Evolutionary conservation across 495 filamentous ascomycete genomes (phyloP).

Genomic region (Umbilicaria muhlenbergii): DNA sequence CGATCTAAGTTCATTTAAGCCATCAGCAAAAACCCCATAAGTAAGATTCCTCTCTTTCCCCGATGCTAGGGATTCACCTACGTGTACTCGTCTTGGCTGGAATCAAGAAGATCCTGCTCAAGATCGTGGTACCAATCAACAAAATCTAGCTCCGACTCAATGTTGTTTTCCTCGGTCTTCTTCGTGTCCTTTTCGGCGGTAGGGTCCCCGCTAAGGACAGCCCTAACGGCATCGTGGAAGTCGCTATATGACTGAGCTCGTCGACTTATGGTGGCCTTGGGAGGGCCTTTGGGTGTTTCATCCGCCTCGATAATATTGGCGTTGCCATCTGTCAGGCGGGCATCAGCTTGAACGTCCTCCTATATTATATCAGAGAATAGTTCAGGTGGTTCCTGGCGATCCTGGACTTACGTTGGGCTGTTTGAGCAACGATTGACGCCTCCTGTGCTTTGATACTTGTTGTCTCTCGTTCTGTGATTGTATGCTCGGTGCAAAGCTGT

Average conservation of each 20-base stretch:
- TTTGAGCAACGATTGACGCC: slow-evolving; percentile 49
- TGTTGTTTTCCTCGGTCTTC: slow-evolving; percentile 19
- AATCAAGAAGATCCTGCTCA: slow-evolving; percentile 52
- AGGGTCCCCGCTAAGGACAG: slow-evolving; percentile 32
- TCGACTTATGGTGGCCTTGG: slow-evolving; percentile 42
- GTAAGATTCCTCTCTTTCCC: neutral
- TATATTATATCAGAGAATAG: slow-evolving; percentile 22
- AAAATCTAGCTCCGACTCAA: slow-evolving; percentile 43
- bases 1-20: slow-evolving; percentile 27
- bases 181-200: slow-evolving; percentile 22
- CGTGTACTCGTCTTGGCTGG: slow-evolving; percentile 77
- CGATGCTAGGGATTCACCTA: slow-evolving; percentile 23
- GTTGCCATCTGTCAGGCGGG: slow-evolving; percentile 24
- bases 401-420: slow-evolving; percentile 47
- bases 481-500: slow-evolving; percentile 44
- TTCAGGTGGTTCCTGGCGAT: slow-evolving; percentile 10
- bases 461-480: slow-evolving; percentile 28
- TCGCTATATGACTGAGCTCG: slow-evolving; percentile 66
- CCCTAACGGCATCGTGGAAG: slow-evolving; percentile 47
- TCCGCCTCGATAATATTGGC: neutral
- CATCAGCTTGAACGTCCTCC: slow-evolving; percentile 27
- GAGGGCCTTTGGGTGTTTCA: slow-evolving; percentile 31
- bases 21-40: neutral
- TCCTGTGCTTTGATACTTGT: slow-evolving; percentile 32
- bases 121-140: slow-evolving; percentile 43